Evolutionary conservation across 2,329 filamentous ascomycete genomes (phyloP), one percentile per base, ranked within the genome.

Genomic region (Cytospora mali): DNA sequence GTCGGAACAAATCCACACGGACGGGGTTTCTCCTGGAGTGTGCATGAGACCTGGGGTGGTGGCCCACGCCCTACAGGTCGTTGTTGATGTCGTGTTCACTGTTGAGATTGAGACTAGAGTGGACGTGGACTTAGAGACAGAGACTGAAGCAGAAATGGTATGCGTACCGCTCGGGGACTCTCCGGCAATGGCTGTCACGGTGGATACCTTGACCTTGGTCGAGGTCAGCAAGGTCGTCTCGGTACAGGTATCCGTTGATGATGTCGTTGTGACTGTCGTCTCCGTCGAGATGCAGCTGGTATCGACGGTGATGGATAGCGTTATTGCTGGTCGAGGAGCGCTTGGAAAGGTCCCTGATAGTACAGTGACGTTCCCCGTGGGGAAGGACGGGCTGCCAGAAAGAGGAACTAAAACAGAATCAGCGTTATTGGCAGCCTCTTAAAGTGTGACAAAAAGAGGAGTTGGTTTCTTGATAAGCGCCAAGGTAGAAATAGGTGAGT

Each of bases 231-330:
- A 16, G n/a, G 58, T 54, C 16, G 58, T 60, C 14, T 60, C 50
- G 6, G 58, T 46, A 4, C 7, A 46, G 13, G 21, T 46, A 10
- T 46, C 42, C 5, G n/a, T 46, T 46, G n/a, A 21, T 18, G 42
- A 46, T 4, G 42, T 21, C 11, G 42, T 60, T 5, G 42, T 25
- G 9, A 54, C 10, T 11, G 58, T 54, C 27, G 58, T 54, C 27
- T 54, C 50, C 16, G 58, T 60, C 21, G 50, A 49, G 16, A 60
- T 13, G 16, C 58, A 60, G 6, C 35, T 60, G 7, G 58, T 60
- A 16, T 60, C 54, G 21, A 48, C 58, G 27, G 50, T 54, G 28
- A 54, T 28, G 58, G 57, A 48, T 35, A 48, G 21, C 18, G 31
- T 27, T 18, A 46, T 10, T 1, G 42, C n/a, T 6, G 35, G 5